Evolutionary conservation across 2,329 filamentous ascomycete genomes (phyloP), one percentile per base, ranked within the genome.

Genomic region (Aureobasidium zeae): DNA sequence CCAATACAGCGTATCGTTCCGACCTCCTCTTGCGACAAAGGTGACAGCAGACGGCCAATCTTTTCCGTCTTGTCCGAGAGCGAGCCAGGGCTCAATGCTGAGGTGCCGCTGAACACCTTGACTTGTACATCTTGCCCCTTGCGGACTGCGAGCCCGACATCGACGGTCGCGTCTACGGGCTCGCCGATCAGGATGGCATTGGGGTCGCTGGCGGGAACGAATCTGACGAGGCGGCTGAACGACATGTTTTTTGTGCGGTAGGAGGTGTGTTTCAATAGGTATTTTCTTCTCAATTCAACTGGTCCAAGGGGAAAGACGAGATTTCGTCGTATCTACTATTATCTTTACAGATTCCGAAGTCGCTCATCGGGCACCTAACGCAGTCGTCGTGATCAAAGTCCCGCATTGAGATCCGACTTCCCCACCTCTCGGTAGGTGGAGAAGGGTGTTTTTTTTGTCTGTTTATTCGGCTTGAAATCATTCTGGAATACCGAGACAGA

Each of bases 1-100:
- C 75, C 74, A 48, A 79, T 73, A 52, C 75, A 77, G 33, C 74
- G 66, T 39, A 79, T 74, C 0, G 73, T 71, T 17, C 74, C 74
- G 37, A 73, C 68, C 50, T 76, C 72, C 15, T 54, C 53, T 43
- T 62, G 58, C 1, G 67, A 55, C 16, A 76, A 50, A 6, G 73
- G 72, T 2, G 73, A 74, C 29, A 79, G 62, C 11, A 79, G 59
- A 10, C 50, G 47, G 3, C 63, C 64, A 49, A 74, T 65, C 26
- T 60, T 57, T 54, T 69, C 68, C 3, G 61, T 59, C 48, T 63
- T 62, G 21, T 63, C 70, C 1, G 75, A 78, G 10, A 64, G 63
- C 16, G 63, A 57, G 2, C 77, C 77, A 1, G 75, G 70, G 17
- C 60, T 63, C 33, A 81, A 59, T 2, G 77, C 72, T 2, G 77